Evolutionary conservation across 129 eudicot genomes (phyloP).

Genomic region (Solidago caesia): DNA sequence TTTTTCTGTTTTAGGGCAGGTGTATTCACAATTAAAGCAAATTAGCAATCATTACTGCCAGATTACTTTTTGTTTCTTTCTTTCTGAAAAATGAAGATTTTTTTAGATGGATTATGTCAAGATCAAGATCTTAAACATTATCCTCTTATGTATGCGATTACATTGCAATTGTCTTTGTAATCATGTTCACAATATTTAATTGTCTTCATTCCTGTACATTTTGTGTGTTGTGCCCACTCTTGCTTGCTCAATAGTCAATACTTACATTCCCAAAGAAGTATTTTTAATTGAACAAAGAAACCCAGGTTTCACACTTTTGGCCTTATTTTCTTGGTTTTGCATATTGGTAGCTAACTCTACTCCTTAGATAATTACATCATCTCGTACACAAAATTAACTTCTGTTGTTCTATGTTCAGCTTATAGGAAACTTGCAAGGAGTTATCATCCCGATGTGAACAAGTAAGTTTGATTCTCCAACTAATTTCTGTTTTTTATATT

Average conservation of each 20-base stretch:
- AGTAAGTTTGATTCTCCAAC: conserved; percentile 47
- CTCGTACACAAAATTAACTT: not conserved
- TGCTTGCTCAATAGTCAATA: not conserved
- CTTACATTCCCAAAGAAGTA: not conserved
- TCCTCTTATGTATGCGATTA: not conserved
- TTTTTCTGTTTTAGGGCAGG: not conserved
- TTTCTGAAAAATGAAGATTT: not conserved
- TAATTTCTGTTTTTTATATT: not conserved
- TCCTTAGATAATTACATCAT: too few relatives aligned
- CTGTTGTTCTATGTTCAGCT: conserved; percentile 48
- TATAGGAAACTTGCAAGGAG: conserved; percentile 95
- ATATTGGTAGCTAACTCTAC: too few relatives aligned
- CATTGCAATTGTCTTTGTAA: not conserved
- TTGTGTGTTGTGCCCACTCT: not conserved
- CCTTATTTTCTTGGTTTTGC: too few relatives aligned
- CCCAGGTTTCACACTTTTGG: too few relatives aligned
- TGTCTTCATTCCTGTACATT: not conserved
- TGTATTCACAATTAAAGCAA: not conserved
- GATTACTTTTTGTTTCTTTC: not conserved
- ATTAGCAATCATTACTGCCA: not conserved
- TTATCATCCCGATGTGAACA: conserved; percentile 99
- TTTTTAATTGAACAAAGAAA: too few relatives aligned
- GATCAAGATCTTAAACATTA: not conserved
- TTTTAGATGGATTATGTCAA: not conserved
- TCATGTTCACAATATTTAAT: not conserved